Evolutionary conservation across 176 grass and related monocot species (phyloP).

Genomic region (Metroxylon sagu): DNA sequence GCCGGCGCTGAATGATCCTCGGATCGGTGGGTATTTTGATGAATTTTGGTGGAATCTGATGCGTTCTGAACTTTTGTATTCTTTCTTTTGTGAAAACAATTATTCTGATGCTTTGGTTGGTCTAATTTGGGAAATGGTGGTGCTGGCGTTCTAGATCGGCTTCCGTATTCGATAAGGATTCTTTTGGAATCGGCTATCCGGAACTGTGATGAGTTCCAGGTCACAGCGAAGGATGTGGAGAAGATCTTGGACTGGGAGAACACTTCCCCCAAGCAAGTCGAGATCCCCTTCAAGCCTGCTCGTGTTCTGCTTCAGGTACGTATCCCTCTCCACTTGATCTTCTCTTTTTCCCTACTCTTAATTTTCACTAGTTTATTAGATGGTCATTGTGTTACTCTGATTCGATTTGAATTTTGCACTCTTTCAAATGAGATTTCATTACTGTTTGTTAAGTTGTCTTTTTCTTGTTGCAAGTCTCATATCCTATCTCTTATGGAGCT

Average conservation of each 20-base stretch:
- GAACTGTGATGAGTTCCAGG: constrained; percentile 95
- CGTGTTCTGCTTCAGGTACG: constrained; percentile 88
- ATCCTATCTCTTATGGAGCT: too few relatives aligned
- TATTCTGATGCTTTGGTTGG: background rate
- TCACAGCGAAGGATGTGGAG: constrained; percentile 81
- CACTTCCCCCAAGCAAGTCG: constrained; percentile 75
- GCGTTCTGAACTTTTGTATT: background rate
- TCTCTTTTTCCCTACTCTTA: background rate
- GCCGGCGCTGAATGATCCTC: constrained; percentile 64
- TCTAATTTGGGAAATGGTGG: background rate
- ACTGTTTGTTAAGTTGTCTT: too few relatives aligned
- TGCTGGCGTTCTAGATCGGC: constrained; percentile 39
- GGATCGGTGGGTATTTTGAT: constrained; percentile 43
- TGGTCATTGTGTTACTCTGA: too few relatives aligned
- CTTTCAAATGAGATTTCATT: too few relatives aligned
- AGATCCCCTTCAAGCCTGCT: constrained; percentile 93
- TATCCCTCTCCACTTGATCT: background rate
- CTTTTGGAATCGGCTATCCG: constrained; percentile 92
- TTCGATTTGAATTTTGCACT: too few relatives aligned
- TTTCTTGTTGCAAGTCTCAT: too few relatives aligned
- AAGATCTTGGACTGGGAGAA: constrained; percentile 95
- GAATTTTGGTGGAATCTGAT: background rate
- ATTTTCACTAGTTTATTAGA: too few relatives aligned
- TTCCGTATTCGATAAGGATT: constrained; percentile 91
- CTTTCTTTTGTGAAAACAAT: background rate